Percentiles rank a stretch among this genome's conserved stretches.
These are phyloP conservation scores for Exophiala spinifera DNA, from an alignment of 2,329 filamentous ascomycete species.

Conservation along the genomic window DNA sequence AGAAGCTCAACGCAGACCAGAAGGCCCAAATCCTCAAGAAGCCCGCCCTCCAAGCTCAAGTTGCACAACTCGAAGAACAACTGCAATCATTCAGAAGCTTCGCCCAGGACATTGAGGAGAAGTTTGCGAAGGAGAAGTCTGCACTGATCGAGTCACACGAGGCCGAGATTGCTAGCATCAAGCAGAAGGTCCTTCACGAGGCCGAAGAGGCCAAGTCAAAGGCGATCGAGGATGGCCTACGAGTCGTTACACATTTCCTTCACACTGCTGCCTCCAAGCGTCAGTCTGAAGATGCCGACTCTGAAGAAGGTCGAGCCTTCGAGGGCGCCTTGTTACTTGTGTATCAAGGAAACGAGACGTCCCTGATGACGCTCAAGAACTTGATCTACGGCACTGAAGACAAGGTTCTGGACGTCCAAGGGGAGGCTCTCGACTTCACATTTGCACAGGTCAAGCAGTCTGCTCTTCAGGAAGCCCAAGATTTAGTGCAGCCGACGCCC, in stretches of 20 bases:
- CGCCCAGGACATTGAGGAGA: constrained; percentile 57
- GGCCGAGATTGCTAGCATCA: constrained; percentile 53
- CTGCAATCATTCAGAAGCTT: constrained; percentile 59
- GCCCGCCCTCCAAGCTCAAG: constrained; percentile 55
- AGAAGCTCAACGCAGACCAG: constrained; percentile 65
- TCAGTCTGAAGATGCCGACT: constrained; percentile 56
- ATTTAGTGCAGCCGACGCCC: constrained; percentile 26
- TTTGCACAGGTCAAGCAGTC: constrained; percentile 54
- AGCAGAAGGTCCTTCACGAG: constrained; percentile 50
- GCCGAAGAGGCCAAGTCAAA: constrained; percentile 47
- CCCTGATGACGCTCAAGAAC: constrained; percentile 58
- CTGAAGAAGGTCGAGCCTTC: constrained; percentile 59
- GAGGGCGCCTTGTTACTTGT: constrained; percentile 62
- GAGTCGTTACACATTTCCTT: constrained; percentile 61
- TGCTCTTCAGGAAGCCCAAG: constrained; percentile 42
- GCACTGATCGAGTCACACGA: constrained; percentile 54
- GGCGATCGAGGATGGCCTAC: constrained; percentile 52
- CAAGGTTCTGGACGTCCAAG: constrained; percentile 56
- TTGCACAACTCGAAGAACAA: constrained; percentile 60
- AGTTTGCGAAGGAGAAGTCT: constrained; percentile 55
- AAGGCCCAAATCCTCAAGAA: constrained; percentile 63
- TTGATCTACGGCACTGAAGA: constrained; percentile 60
- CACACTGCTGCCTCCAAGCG: constrained; percentile 61
- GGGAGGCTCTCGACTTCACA: constrained; percentile 51
- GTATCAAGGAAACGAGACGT: constrained; percentile 60